phyloP scores from a whole-genome alignment of 140 eudicot genomes.

The Erigeron philadelphicus region DNA sequence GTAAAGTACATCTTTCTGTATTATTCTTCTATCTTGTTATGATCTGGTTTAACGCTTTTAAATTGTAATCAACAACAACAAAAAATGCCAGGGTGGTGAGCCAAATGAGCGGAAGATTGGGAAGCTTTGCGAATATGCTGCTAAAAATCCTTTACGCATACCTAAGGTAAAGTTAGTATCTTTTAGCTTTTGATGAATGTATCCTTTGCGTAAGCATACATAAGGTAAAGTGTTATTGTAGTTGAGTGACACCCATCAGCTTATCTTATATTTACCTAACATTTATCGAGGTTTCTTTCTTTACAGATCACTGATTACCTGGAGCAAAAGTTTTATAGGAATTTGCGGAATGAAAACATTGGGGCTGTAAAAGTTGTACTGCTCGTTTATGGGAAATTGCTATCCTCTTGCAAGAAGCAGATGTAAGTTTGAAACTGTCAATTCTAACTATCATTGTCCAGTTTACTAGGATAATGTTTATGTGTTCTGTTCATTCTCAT shows the following conservation, averaged over 20 bases:
- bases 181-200: constrained; percentile 2
- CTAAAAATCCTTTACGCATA: constrained; percentile 69
- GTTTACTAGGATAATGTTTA: constrained; percentile 9
- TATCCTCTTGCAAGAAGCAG: constrained; percentile 77
- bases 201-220: constrained; percentile 64
- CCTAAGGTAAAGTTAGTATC: constrained; percentile 52
- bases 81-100: constrained; percentile 50
- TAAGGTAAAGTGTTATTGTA: constrained; percentile 37
- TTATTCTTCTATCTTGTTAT: too few species aligned
- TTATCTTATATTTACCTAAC: constrained; percentile 7
- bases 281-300: constrained; percentile 17
- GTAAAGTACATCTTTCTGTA: too few species aligned
- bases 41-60: not conserved
- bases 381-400: constrained; percentile 57
- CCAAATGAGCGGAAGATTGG: constrained; percentile 79
- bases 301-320: constrained; percentile 66
- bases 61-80: not conserved
- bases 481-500: constrained; percentile 10
- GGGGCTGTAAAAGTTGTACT: constrained; percentile 58
- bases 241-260: not conserved
- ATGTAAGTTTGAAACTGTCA: constrained; percentile 53
- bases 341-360: constrained; percentile 53
- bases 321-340: constrained; percentile 68
- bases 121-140: constrained; percentile 76
- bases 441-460: not conserved